Evolutionary conservation across 2,329 filamentous ascomycete genomes (phyloP).

Genomic region (Lecanicillium sp.): DNA sequence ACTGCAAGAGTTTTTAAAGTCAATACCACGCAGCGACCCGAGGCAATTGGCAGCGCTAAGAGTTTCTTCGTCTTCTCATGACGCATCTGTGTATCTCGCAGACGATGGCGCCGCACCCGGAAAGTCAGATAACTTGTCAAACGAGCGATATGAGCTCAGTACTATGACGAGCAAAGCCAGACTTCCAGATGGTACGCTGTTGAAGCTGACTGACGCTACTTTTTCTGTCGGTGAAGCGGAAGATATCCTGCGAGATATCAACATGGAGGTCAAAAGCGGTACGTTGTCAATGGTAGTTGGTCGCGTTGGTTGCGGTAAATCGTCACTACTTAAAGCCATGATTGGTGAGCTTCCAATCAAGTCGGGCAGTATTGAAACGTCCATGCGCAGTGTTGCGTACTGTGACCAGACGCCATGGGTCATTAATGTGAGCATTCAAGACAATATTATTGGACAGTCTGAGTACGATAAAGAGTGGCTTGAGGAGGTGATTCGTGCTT

Average conservation of each 20-base stretch:
- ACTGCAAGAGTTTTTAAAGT: conserved; percentile 23
- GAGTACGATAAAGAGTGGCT: conserved; percentile 20
- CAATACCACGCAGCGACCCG: conserved; percentile 16
- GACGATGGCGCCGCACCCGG: no score
- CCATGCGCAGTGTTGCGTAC: conserved; percentile 24
- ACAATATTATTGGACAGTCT: conserved; percentile 18
- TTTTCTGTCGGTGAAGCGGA: conserved; percentile 12
- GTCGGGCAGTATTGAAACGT: conserved; percentile 18
- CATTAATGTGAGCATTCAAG: conserved; percentile 15
- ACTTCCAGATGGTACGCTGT: neutral
- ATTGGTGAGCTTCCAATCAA: conserved; percentile 24
- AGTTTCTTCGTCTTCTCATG: no score
- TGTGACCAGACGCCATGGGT: conserved; percentile 24
- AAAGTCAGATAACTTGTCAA: no score
- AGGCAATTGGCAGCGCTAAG: neutral
- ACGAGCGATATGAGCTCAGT: no score
- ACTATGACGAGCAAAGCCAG: no score
- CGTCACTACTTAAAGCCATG: conserved; percentile 27
- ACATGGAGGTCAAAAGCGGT: conserved; percentile 11
- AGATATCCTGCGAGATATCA: conserved; percentile 17
- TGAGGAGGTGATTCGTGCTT: conserved; percentile 20
- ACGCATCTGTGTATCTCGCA: no score
- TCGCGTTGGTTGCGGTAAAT: conserved; percentile 35
- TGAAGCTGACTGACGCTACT: conserved; percentile 8
- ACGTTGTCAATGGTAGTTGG: conserved; percentile 29